Base-by-base conservation (phyloP, 768 basidiomycete species). In the Naganishia randhawae region DNA sequence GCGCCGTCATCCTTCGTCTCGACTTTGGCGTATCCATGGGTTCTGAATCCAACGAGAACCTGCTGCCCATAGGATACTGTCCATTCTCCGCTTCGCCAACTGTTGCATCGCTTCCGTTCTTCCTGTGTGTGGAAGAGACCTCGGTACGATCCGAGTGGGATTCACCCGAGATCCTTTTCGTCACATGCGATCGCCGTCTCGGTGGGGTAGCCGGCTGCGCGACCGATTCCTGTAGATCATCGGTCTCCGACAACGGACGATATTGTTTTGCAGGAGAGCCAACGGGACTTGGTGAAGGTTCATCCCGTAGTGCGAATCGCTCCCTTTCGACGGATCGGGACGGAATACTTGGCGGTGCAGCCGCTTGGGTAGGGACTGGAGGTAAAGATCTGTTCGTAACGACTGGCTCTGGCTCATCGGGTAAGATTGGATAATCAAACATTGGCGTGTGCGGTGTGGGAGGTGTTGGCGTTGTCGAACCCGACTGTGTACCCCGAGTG, bases 391-490 rank as follows among this genome's bases (percentile, higher is more conserved):
- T 31, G 19, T 54, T 31, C 35, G 17, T 16, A 7, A 5, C 29
- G 25, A 9, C 31, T 41, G 41, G n/a, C 31, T 2, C 39, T 32
- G 22, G 63, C 35, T 50, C 19, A 2, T 66, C 51, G n/a, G n/a
- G n/a, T 35, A 50, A 17, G 3, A 32, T 19, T 5, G 14, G 39
- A 11, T 63, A 1, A 0, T 19, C 14, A 37, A 57, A 54, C 42
- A n/a, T 13, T 48, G 52, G 41, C 14, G 35, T 32, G 29, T 41
- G 27, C 9, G 51, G 19, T 31, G 72, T 63, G 71, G 66, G 63
- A 71, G 75, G 33, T 71, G 75, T 66, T 69, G 70, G 17, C 71
- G 75, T n/a, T 19, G n/a, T 29, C 9, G 33, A 53, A 0, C 51
- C 27, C 50, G 10, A 29, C 48, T 29, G 22, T 8, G 10, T 22